Conservation (phyloP, 805 yeast species). For the Saccharomycopsis schoenii region DNA sequence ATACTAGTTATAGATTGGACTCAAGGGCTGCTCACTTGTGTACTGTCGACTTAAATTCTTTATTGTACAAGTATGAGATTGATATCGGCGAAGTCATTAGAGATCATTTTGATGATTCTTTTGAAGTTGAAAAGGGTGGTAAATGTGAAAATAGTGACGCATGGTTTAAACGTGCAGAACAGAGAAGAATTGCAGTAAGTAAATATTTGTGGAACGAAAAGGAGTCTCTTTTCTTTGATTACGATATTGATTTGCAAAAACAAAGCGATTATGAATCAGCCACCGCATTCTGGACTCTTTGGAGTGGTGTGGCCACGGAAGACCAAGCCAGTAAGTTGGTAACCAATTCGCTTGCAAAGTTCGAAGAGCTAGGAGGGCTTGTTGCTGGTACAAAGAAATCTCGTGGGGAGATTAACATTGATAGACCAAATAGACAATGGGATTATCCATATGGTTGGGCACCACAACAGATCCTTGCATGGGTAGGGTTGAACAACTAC, state of each 20-base stretch:
- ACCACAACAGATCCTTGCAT: constrained; percentile 90
- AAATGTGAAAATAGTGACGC: constrained; percentile 33
- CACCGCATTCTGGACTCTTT: constrained; percentile 85
- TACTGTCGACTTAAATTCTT: constrained; percentile 78
- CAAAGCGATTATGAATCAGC: constrained; percentile 73
- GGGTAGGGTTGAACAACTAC: constrained; percentile 76
- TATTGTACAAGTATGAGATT: constrained; percentile 79
- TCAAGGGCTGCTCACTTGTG: constrained; percentile 84
- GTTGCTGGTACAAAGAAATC: constrained; percentile 73
- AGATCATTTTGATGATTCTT: constrained; percentile 41
- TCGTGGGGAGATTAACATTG: constrained; percentile 58
- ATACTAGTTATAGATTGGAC: constrained; percentile 83
- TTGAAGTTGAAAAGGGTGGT: constrained; percentile 29
- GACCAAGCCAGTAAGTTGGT: constrained; percentile 64
- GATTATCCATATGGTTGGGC: constrained; percentile 99
- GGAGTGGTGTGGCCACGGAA: constrained; percentile 62
- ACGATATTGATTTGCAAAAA: constrained; percentile 47
- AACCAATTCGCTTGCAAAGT: constrained; percentile 44
- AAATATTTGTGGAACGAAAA: constrained; percentile 78
- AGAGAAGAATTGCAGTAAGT: constrained; percentile 46
- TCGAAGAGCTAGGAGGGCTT: constrained; percentile 84
- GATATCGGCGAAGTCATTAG: constrained; percentile 67
- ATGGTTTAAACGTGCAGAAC: constrained; percentile 56
- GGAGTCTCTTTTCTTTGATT: constrained; percentile 74
- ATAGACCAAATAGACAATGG: constrained; percentile 91